Percentiles rank a stretch among this genome's conserved stretches.
Evolutionary conservation across 164 flowering plant species (phyloP).

Genomic region (Annona cherimola): DNA sequence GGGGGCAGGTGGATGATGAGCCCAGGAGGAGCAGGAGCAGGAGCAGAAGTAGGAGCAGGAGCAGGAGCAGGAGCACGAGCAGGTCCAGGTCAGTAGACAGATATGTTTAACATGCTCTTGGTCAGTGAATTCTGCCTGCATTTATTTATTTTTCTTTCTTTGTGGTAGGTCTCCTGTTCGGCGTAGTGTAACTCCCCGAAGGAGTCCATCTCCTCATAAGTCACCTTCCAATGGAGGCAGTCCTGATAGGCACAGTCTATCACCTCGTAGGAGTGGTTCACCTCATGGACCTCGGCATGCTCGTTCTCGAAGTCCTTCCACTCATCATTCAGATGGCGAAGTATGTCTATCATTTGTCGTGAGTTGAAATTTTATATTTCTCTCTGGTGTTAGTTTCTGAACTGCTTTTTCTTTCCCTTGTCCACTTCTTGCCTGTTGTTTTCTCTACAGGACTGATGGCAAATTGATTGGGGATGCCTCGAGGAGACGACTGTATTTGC

Average conservation of each 20-base stretch:
- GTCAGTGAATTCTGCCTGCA: not conserved
- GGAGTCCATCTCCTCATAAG: slow-evolving; percentile 50
- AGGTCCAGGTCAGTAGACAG: no score
- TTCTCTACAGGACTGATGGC: slow-evolving; percentile 34
- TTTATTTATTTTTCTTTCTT: slow-evolving; percentile 12
- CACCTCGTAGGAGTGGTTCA: slow-evolving; percentile 44
- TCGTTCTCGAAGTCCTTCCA: slow-evolving; percentile 58
- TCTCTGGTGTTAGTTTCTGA: not conserved
- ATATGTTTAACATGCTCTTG: not conserved
- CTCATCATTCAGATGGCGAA: slow-evolving; percentile 42
- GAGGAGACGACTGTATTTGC: not conserved
- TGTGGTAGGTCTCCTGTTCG: slow-evolving; percentile 11
- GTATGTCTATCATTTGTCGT: slow-evolving; percentile 23
- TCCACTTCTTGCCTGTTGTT: not conserved
- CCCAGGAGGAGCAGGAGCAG: slow-evolving; percentile 45
- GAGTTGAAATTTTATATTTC: not conserved
- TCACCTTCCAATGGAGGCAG: slow-evolving; percentile 37
- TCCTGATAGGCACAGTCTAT: slow-evolving; percentile 34
- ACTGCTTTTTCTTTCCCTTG: not conserved
- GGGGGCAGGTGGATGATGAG: slow-evolving; percentile 49
- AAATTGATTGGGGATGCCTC: not conserved
- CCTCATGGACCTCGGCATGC: slow-evolving; percentile 40
- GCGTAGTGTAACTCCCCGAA: slow-evolving; percentile 35
- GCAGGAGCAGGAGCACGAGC: not conserved
- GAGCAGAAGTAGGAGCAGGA: slow-evolving; percentile 47